These are phyloP conservation scores for Septoria petroselini DNA, from an alignment of 2,329 filamentous ascomycete species.

Conservation along the genomic window DNA sequence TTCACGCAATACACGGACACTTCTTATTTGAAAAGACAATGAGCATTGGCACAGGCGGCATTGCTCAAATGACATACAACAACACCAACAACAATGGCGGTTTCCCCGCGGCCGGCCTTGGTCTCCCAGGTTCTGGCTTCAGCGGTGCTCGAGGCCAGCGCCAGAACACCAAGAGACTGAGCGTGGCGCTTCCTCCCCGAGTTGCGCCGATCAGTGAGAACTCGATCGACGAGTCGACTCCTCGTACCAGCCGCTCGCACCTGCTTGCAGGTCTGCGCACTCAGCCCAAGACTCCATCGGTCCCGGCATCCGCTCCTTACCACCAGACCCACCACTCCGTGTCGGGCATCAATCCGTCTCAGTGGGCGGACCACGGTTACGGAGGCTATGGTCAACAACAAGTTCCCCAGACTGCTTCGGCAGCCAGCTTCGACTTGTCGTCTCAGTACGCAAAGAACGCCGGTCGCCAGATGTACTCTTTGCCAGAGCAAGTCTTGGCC, in stretches of 20 bases:
- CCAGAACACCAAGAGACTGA: slow-evolving; percentile 78
- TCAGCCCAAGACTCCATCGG: slow-evolving; percentile 79
- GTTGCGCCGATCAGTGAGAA: slow-evolving; percentile 64
- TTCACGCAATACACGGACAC: slow-evolving; percentile 21
- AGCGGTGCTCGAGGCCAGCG: slow-evolving; percentile 76
- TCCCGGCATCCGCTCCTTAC: slow-evolving; percentile 62
- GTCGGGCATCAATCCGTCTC: slow-evolving; percentile 47
- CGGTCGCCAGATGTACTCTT: slow-evolving; percentile 60
- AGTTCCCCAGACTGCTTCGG: slow-evolving; percentile 59
- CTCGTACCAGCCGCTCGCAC: slow-evolving; percentile 90
- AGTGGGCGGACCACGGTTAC: slow-evolving; percentile 44
- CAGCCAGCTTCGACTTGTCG: slow-evolving; percentile 46
- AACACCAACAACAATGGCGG: slow-evolving; percentile 31
- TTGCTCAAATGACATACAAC: slow-evolving; percentile 92
- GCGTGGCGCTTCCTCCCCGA: slow-evolving; percentile 69
- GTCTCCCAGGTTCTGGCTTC: slow-evolving; percentile 74
- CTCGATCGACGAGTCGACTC: slow-evolving; percentile 70
- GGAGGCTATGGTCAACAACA: slow-evolving; percentile 47
- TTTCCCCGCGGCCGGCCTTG: slow-evolving; percentile 67
- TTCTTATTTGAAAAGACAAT: slow-evolving; percentile 28
- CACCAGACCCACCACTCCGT: slow-evolving; percentile 53
- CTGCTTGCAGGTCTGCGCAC: slow-evolving; percentile 90
- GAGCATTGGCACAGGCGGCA: slow-evolving; percentile 93
- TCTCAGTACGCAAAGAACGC: slow-evolving; percentile 48
- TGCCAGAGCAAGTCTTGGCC: slow-evolving; percentile 81